Base-by-base conservation (phyloP, 2,329 filamentous ascomycete species). In the Polychaeton citri region DNA sequence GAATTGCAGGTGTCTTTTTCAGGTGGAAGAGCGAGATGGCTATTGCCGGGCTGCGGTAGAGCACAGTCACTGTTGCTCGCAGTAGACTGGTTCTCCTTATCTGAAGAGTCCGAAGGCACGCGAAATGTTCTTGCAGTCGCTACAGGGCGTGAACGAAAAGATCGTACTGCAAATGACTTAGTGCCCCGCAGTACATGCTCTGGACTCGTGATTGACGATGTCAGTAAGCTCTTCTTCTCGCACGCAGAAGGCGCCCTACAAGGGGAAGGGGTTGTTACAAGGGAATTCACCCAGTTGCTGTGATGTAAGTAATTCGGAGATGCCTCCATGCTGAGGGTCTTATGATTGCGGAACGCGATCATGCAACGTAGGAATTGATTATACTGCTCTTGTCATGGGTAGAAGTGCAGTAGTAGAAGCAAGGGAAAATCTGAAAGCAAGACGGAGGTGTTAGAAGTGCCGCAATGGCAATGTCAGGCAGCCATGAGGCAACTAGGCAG, bases 131-230 rank as follows among this genome's bases (percentile, higher is more conserved):
- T 43, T 20, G 38, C 43, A 21, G 40, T 43, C 6, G 49, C 49
- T n/a, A 44, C 39, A 12, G 24, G 24, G 33, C 54, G 50, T 13
- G 54, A 57, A 24, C 47, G 52, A 21, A 47, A 51, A 3, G 56
- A 58, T 21, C 54, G 54, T n/a, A 52, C 54, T 3, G 53, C 47
- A 37, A 57, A 57, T 6, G 54, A 57, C 32, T 50, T 55, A n/a
- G 55, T 51, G 34, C 48, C 52, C 34, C 55, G 54, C 15, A 59
- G 50, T 24, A 59, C 54, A 38, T 59, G 55, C 38, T 58, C 56
- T 58, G 48, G 15, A 15, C 44, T 28, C 37, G 43, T 36, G 40
- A 47, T 28, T 21, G 26, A 34, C 31, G 18, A 26, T 17, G 41
- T 53, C 38, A 51, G 46, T 37, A 19, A 33, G 33, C 24, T 26